These are phyloP conservation scores for Fusarium gaditjirri DNA, from an alignment of 2,329 filamentous ascomycete species.

Conservation along the genomic window DNA sequence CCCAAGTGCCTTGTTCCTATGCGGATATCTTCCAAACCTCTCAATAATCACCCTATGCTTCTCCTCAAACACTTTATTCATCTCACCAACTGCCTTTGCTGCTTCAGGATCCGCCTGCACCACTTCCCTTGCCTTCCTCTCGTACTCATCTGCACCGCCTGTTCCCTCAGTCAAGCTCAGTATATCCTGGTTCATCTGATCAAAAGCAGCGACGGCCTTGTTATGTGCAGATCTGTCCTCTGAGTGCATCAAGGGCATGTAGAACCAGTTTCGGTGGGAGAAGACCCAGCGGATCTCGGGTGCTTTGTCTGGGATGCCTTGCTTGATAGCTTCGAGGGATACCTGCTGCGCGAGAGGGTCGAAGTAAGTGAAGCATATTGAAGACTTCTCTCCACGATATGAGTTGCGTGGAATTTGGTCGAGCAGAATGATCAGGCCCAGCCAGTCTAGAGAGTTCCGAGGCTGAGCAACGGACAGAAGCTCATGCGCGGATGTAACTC, in stretches of 20 bases:
- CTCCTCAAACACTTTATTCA: constrained; percentile 50
- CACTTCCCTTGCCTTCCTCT: constrained; percentile 43
- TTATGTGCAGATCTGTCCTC: constrained; percentile 61
- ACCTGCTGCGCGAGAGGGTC: constrained; percentile 65
- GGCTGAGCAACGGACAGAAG: constrained; percentile 46
- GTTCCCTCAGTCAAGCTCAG: constrained; percentile 45
- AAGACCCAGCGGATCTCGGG: constrained; percentile 49
- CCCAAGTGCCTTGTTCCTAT: constrained; percentile 64
- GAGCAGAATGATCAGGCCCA: constrained; percentile 66
- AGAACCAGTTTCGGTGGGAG: constrained; percentile 64
- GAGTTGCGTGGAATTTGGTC: constrained; percentile 73
- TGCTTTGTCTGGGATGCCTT: constrained; percentile 44
- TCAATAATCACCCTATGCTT: constrained; percentile 62
- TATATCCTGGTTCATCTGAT: constrained; percentile 48
- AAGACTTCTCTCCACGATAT: constrained; percentile 61
- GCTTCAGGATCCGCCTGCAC: constrained; percentile 43
- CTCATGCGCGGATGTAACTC: constrained; percentile 44
- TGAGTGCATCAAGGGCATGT: constrained; percentile 69
- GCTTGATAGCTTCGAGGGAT: constrained; percentile 49
- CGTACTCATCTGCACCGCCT: constrained; percentile 37
- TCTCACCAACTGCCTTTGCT: constrained; percentile 38
- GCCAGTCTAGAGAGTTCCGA: constrained; percentile 49
- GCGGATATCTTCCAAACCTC: constrained; percentile 68
- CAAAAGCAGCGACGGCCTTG: constrained; percentile 47
- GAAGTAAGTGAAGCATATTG: constrained; percentile 63